Conservation (phyloP, 2,329 filamentous ascomycete species). For the Beauveria brongniartii region DNA sequence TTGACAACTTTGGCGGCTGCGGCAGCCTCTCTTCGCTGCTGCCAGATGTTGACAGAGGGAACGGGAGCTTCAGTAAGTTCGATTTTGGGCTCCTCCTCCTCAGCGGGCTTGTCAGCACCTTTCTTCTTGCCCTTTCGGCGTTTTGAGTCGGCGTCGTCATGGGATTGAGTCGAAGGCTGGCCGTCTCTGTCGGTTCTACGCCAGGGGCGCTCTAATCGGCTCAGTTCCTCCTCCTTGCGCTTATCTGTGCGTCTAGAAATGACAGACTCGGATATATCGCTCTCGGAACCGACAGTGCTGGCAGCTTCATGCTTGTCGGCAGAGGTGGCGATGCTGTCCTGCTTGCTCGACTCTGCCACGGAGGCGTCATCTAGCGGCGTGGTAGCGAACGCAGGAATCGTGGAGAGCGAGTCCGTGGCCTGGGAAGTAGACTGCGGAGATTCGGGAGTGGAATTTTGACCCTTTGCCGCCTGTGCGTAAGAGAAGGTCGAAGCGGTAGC, state of each 20-base stretch:
- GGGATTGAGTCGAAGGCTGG: conserved; percentile 54
- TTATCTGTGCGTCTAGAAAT: conserved; percentile 25
- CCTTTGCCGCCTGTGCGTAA: conserved; percentile 92
- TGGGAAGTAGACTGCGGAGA: conserved; percentile 29
- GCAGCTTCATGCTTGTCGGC: conserved; percentile 27
- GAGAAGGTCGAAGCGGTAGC: conserved; percentile 62
- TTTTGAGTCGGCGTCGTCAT: conserved; percentile 48
- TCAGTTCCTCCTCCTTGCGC: conserved; percentile 31
- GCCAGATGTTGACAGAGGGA: conserved; percentile 83
- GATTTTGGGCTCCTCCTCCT: conserved; percentile 53
- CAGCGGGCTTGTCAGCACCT: conserved; percentile 43
- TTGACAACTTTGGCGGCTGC: conserved; percentile 19
- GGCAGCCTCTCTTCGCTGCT: conserved; percentile 60
- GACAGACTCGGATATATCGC: conserved; percentile 28
- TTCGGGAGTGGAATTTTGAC: conserved; percentile 30
- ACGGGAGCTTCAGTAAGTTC: conserved; percentile 73
- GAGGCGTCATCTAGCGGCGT: conserved; percentile 15
- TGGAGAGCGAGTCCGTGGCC: conserved; percentile 12
- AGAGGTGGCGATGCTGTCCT: conserved; percentile 12
- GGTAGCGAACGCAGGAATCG: neutral
- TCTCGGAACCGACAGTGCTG: conserved; percentile 29
- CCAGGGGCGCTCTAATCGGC: conserved; percentile 31
- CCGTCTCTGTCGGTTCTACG: conserved; percentile 40
- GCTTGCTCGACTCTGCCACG: conserved; percentile 16
- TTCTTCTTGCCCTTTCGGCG: conserved; percentile 51